Evolutionary conservation across 345 rosid genomes (phyloP), one percentile per base, ranked within the genome.

Genomic region (Aquilaria sinensis): DNA sequence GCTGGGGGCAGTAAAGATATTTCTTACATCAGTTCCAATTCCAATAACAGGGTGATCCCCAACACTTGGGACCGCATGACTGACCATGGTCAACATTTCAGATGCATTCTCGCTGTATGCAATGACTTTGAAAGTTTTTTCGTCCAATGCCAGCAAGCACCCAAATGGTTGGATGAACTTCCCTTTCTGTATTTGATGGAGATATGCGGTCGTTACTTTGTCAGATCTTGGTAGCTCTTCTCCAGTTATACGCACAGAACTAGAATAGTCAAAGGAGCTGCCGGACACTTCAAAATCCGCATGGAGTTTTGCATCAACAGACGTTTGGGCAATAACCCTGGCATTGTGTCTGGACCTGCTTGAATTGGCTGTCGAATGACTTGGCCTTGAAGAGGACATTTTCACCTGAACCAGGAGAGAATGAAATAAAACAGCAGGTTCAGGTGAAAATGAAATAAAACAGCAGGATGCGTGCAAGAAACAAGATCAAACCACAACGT

Each of bases 91-190:
- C 79, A 93, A 74, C 81, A 87, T 74, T 63, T 93, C 98, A 2
- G 92, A 75, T 31, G 98, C 98, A 77, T 90, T 93, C 74, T 93
- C 96, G 56, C 97, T 93, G 74, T 83, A 93, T 33, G 97, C 97
- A 64, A 88, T 80, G 76, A 93, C 90, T 74, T 79, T 85, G 67
- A 82, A 81, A 49, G 88, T 87, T 75, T 89, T 93, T 67, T 90
- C 97, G 54, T 93, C 94, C 56, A 93, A 75, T 56, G 98, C 98
- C 49, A 93, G 82, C 77, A 93, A 82, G 78, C 98, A 93, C 41
- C 98, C 98, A 31, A 93, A 90, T 23, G 98, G 97, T 77, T 93
- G 98, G 76, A 93, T 90, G 68, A 71, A 73, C 83, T 89, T 90
- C 69, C 97, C 96, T 74, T 93, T 93, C 75, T 93, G 98, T 75